phyloP scores from a whole-genome alignment of 2,329 filamentous ascomycete species.

The Emmonsiellopsis sp. region DNA sequence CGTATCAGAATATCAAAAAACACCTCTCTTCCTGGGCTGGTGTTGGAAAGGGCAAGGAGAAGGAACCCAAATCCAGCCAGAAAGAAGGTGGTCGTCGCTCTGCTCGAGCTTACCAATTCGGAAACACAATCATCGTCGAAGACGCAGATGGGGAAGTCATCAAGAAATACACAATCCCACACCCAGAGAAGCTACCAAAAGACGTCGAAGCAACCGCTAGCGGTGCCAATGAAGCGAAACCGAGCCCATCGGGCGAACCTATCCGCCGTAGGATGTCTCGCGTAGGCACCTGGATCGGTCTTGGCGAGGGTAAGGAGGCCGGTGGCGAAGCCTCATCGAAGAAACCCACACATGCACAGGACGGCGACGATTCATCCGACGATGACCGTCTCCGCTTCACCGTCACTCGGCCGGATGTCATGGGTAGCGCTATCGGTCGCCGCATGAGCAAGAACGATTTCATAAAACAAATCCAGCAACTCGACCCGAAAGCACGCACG shows the following conservation, averaged over 20 bases:
- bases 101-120: constrained; percentile 58
- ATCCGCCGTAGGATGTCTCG: constrained; percentile 44
- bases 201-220: constrained; percentile 7
- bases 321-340: constrained; percentile 19
- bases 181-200: constrained; percentile 16
- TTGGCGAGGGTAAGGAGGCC: constrained; percentile 27
- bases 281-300: constrained; percentile 53
- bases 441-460: constrained; percentile 58
- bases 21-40: constrained; percentile 38
- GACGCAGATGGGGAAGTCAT: constrained; percentile 60
- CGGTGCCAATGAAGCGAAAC: constrained; percentile 21
- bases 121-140: constrained; percentile 62
- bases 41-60: constrained; percentile 31
- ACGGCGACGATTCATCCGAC: constrained; percentile 25
- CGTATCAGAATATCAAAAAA: constrained; percentile 34
- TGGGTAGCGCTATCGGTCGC: constrained; percentile 39
- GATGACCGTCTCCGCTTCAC: constrained; percentile 50
- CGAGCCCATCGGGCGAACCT: constrained; percentile 23
- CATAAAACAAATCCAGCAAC: constrained; percentile 50
- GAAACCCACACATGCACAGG: constrained; percentile 15
- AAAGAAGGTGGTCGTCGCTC: constrained; percentile 39
- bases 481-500: constrained; percentile 50
- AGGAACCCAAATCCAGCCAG: constrained; percentile 13
- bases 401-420: constrained; percentile 35
- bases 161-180: constrained; percentile 58